Percentiles rank a stretch among this genome's conserved stretches.
Conservation (phyloP, 768 basidiomycete genomes). For the Sarcodon aspratus region DNA sequence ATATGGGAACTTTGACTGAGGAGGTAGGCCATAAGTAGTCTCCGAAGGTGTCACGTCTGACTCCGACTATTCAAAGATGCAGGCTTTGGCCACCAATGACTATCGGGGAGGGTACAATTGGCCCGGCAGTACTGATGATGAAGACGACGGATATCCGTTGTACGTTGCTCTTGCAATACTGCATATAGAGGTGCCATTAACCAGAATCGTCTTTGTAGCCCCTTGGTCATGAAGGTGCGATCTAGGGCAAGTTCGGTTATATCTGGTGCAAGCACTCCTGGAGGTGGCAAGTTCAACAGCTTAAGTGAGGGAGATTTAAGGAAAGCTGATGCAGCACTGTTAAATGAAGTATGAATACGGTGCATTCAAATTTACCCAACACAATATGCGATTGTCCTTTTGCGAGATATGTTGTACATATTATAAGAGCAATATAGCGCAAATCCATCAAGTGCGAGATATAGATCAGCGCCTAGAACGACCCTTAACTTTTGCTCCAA, state of each 20-base stretch:
- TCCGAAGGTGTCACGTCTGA: neutral
- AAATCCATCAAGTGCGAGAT: too few relatives aligned
- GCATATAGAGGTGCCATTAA: constrained; percentile 3
- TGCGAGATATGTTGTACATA: too few relatives aligned
- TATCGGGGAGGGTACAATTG: constrained; percentile 56
- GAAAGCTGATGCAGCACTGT: constrained; percentile 82
- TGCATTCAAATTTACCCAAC: too few relatives aligned
- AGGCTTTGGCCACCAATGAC: constrained; percentile 76
- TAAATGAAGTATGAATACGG: constrained; percentile 19
- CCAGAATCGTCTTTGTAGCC: constrained; percentile 33
- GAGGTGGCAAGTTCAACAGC: constrained; percentile 68
- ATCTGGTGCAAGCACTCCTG: constrained; percentile 75
- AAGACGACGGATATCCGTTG: constrained; percentile 89
- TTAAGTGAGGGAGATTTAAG: constrained; percentile 81
- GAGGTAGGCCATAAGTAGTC: constrained; percentile 36
- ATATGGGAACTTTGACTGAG: constrained; percentile 83
- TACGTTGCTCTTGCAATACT: constrained; percentile 27
- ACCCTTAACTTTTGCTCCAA: constrained; percentile 22
- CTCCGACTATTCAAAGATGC: constrained; percentile 47
- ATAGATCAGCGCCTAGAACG: too few relatives aligned
- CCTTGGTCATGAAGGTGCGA: constrained; percentile 82
- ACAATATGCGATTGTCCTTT: too few relatives aligned
- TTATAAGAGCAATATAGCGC: too few relatives aligned
- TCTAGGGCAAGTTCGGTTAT: constrained; percentile 71
- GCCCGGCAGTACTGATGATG: constrained; percentile 44